Base-by-base conservation (phyloP, 2,329 filamentous ascomycete genomes). In the Fusarium albidum region DNA sequence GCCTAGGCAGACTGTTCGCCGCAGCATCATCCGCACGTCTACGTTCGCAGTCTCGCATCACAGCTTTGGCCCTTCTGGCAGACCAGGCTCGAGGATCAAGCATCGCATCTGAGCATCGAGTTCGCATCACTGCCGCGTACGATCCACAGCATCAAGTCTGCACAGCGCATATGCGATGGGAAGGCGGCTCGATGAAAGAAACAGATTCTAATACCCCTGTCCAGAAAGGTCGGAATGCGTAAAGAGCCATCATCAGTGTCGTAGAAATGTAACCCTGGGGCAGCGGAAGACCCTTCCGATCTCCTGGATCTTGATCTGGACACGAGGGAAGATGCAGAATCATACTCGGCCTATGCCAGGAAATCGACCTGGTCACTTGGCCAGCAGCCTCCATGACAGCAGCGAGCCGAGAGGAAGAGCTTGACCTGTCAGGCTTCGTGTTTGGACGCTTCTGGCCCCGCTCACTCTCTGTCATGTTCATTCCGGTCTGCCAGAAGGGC, bases 361-460 rank as follows among this genome's bases (percentile, higher is more conserved):
- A 26, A 21, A 25, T 13, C 18, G 17, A 40, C 29, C 27, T 31
- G 32, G 9, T 10, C 25, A 5, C 49, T 44, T 52, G 46, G 43
- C 51, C 49, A 59, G 52, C 54, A 18, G 44, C 35, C 13, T 12
- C 41, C 40, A 57, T 54, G 43, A 25, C 40, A 52, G 42, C 14
- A 41, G 17, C 44, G 7, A 34, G 46, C 27, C 17, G 26, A 18
- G 41, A 45, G 40, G 41, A 45, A 35, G 35, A 29, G 18, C 29
- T 37, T 18, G 44, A 17, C 39, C 38, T 57, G 49, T 38, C 53
- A 33, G 18, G 28, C 27, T 49, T 63, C 48, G 5, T 51, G 55
- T 51, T 25, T 49, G 44, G 46, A 38, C 14, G 10, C 11, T 5
- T 17, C 25, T 40, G 13, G 38, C 47, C 37, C 41, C 18, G 38